A percentile compares a stretch with the other conserved stretches of the same genome.
Conservation (phyloP, 164 flowering plant genomes). For the Chimonanthus praecox region DNA sequence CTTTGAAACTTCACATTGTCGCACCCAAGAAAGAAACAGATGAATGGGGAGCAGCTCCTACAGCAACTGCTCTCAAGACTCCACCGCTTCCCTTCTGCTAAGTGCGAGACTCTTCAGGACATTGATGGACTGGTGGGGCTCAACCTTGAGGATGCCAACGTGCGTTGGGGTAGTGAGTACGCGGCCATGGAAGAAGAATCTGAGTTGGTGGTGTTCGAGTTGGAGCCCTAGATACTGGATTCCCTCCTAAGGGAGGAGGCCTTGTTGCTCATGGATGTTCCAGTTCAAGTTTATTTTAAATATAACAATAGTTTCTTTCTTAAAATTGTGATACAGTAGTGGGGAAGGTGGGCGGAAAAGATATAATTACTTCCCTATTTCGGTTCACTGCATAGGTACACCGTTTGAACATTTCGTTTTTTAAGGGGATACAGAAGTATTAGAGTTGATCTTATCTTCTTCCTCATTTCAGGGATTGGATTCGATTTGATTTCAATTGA, state of each 20-base stretch:
- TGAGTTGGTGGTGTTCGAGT: slow-evolving; percentile 20
- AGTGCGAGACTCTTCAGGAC: slow-evolving; percentile 60
- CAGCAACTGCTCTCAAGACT: slow-evolving; percentile 31
- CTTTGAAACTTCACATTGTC: slow-evolving; percentile 40
- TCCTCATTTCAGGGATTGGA: no score
- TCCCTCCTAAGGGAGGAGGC: slow-evolving; percentile 19
- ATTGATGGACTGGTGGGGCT: slow-evolving; percentile 55
- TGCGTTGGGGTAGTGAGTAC: background rate
- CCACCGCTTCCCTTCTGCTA: slow-evolving; percentile 34
- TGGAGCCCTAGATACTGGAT: slow-evolving; percentile 24
- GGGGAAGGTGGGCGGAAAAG: no score
- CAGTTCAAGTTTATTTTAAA: no score
- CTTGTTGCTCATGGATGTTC: no score
- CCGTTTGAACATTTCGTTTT: no score
- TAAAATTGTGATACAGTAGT: no score
- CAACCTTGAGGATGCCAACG: slow-evolving; percentile 28
- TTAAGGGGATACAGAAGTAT: no score
- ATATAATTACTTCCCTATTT: no score
- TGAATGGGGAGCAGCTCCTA: slow-evolving; percentile 32
- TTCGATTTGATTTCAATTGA: no score
- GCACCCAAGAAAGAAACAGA: background rate
- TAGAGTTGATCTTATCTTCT: no score
- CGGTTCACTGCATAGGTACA: no score
- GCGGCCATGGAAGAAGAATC: slow-evolving; percentile 12
- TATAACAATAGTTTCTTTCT: no score